Percentiles rank a stretch among this genome's conserved stretches.
phyloP scores from a whole-genome alignment of 441 rosid species.

The Pelargonium hybrid region DNA sequence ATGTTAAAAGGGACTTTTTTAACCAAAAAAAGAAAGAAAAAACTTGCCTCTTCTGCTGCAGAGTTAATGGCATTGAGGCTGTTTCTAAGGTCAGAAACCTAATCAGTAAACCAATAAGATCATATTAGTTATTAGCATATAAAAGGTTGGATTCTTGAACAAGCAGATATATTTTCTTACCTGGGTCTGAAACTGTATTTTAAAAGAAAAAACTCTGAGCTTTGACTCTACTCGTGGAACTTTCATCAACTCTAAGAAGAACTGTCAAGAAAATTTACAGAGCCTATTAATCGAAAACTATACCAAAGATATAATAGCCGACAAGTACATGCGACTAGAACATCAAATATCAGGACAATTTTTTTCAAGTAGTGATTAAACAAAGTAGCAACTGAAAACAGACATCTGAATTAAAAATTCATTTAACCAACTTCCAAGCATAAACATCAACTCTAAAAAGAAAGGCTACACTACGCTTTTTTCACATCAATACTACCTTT shows the following conservation, averaged over 20 bases:
- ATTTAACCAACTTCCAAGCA: too few relatives aligned
- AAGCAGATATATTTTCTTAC: constrained; percentile 27
- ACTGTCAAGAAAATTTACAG: constrained; percentile 38
- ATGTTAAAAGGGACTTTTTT: neutral
- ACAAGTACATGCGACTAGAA: neutral
- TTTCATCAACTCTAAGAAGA: constrained; percentile 84
- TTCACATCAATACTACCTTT: too few relatives aligned
- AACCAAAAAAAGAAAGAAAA: constrained; percentile 16
- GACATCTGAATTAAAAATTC: too few relatives aligned
- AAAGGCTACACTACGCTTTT: too few relatives aligned
- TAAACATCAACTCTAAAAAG: too few relatives aligned
- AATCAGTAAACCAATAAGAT: constrained; percentile 16
- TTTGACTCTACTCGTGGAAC: constrained; percentile 88
- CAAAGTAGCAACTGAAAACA: too few relatives aligned
- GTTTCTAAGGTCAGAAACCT: constrained; percentile 81
- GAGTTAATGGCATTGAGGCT: constrained; percentile 55
- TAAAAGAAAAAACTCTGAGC: constrained; percentile 83
- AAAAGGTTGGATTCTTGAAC: neutral
- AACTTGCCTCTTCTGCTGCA: constrained; percentile 80
- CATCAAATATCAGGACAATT: too few relatives aligned
- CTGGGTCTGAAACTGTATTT: constrained; percentile 72
- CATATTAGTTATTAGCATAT: neutral
- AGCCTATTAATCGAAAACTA: constrained; percentile 13
- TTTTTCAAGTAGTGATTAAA: too few relatives aligned
- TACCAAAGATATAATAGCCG: neutral